These are phyloP conservation scores for Neurospora terricola DNA, from an alignment of 495 filamentous ascomycete species.

Conservation along the genomic window DNA sequence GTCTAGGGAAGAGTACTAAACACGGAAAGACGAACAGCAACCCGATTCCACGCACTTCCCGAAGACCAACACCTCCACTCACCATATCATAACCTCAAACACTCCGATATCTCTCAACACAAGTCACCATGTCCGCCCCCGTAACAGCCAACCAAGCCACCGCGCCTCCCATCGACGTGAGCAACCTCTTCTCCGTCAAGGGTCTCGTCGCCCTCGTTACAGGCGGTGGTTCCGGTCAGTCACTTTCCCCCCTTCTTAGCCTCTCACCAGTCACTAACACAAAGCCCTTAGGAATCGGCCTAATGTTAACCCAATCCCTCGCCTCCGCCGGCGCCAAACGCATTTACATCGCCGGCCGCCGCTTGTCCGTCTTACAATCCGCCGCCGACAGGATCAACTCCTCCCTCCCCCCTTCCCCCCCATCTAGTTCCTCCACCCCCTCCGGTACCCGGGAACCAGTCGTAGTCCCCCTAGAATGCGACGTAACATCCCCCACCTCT, in stretches of 20 bases:
- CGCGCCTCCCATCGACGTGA: conserved; percentile 17
- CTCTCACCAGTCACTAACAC: too few relatives aligned
- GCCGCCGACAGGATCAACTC: conserved; percentile 32
- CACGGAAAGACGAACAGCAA: not conserved
- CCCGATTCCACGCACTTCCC: not conserved
- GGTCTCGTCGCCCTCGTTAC: conserved; percentile 55
- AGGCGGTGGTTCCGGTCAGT: conserved; percentile 49
- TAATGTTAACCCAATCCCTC: conserved; percentile 58
- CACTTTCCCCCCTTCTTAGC: not conserved
- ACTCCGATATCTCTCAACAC: not conserved
- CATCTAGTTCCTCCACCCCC: too few relatives aligned
- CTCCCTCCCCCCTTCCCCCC: not conserved
- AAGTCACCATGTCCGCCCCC: not conserved
- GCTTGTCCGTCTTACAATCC: conserved; percentile 43
- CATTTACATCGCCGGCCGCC: conserved; percentile 66
- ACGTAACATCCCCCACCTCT: conserved; percentile 53
- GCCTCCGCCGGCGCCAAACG: conserved; percentile 47
- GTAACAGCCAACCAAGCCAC: not conserved
- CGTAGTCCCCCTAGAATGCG: conserved; percentile 50
- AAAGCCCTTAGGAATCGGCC: conserved; percentile 43
- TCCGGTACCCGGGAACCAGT: conserved; percentile 9
- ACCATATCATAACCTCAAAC: not conserved
- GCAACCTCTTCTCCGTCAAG: conserved; percentile 47
- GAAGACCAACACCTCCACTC: not conserved
- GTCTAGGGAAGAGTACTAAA: not conserved